phyloP scores from a whole-genome alignment of 306 rosid species.

The Pterocarpus santalinus region DNA sequence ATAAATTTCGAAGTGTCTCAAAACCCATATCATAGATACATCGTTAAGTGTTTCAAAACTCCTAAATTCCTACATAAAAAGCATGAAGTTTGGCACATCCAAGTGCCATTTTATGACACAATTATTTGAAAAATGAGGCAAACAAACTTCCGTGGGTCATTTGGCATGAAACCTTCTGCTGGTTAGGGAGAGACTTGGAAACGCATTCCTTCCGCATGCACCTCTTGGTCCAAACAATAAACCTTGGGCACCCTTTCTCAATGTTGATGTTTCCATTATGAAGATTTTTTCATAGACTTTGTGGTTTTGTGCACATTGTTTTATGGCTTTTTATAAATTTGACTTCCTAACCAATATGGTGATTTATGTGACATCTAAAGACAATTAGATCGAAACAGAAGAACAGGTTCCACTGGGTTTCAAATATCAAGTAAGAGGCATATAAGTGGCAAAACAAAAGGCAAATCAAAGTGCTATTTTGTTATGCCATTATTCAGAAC shows the following conservation, averaged over 20 bases:
- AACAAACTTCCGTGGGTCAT: background rate
- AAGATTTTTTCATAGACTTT: background rate
- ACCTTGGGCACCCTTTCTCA: constrained; percentile 49
- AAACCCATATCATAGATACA: background rate
- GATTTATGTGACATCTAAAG: background rate
- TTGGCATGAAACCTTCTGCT: constrained; percentile 12
- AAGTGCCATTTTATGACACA: constrained; percentile 31
- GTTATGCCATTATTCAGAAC: constrained; percentile 2
- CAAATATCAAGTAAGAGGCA: background rate
- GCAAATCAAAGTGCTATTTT: constrained; percentile 5
- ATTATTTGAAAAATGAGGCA: background rate
- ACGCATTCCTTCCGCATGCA: constrained; percentile 47
- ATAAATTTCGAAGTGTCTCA: too few species aligned
- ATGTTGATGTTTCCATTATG: constrained; percentile 29
- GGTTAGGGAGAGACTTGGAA: constrained; percentile 45
- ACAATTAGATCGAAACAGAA: background rate
- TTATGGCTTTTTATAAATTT: background rate
- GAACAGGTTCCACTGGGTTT: background rate
- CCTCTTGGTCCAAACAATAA: constrained; percentile 52
- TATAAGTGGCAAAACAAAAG: background rate
- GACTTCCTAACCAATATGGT: background rate
- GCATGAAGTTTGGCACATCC: constrained; percentile 21
- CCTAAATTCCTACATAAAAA: background rate
- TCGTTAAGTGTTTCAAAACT: background rate
- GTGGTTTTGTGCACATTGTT: background rate